These are phyloP conservation scores for Penicillium cosmopolitanum DNA, from an alignment of 495 filamentous ascomycete species.

Conservation along the genomic window DNA sequence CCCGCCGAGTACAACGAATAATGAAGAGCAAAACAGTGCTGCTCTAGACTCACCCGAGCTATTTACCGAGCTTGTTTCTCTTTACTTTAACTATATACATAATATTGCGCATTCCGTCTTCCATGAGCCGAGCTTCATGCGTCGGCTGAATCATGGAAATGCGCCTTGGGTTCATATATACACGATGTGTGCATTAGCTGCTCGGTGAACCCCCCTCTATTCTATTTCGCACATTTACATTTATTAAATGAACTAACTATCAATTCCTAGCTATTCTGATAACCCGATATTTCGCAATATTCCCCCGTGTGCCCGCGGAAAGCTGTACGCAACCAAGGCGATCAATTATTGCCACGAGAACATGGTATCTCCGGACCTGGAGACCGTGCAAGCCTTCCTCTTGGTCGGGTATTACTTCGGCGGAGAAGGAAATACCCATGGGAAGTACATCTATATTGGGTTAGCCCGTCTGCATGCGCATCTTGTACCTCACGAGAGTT, in stretches of 20 bases:
- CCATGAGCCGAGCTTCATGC: constrained; percentile 26
- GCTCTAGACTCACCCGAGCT: neutral
- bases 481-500: neutral
- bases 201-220: constrained; percentile 17
- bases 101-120: constrained; percentile 32
- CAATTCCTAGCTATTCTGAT: constrained; percentile 23
- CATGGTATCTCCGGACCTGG: constrained; percentile 20
- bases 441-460: constrained; percentile 29
- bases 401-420: constrained; percentile 25
- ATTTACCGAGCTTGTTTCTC: neutral
- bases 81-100: constrained; percentile 34
- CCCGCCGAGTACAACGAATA: neutral
- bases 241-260: neutral
- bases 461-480: constrained; percentile 30
- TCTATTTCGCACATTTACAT: neutral
- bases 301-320: constrained; percentile 21
- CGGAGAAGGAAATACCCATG: constrained; percentile 24
- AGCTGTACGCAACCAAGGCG: constrained; percentile 16
- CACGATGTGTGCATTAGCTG: constrained; percentile 30
- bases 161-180: constrained; percentile 24
- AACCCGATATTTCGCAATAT: constrained; percentile 15
- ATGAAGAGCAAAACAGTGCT: neutral
- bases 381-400: constrained; percentile 25
- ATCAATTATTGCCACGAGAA: constrained; percentile 13
- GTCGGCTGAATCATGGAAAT: constrained; percentile 20